A percentile compares a stretch with the other conserved stretches of the same genome.
Conservation (phyloP, 1,284 basidiomycete genomes). For the Lignosus rhinocerotis region DNA sequence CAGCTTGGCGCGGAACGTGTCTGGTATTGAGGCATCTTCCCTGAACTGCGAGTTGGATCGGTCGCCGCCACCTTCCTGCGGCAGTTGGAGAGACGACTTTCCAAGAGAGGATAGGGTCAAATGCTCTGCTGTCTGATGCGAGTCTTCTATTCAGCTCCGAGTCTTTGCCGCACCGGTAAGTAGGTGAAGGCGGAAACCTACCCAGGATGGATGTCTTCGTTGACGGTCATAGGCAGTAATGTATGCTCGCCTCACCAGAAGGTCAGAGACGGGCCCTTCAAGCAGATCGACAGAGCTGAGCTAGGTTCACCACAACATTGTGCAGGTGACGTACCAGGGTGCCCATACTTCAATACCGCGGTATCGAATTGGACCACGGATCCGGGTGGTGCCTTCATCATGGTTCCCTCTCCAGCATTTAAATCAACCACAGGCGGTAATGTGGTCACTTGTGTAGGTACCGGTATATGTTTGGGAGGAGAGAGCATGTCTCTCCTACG, state of each 20-base stretch:
- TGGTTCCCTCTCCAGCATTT: constrained; percentile 22
- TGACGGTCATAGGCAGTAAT: constrained; percentile 90
- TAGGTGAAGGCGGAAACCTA: constrained; percentile 35
- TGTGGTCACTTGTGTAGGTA: constrained; percentile 6
- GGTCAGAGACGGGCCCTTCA: constrained; percentile 81
- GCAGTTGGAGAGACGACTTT: constrained; percentile 42
- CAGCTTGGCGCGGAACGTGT: constrained; percentile 81
- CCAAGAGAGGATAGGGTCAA: constrained; percentile 78
- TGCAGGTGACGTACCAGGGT: constrained; percentile 57
- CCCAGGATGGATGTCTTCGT: constrained; percentile 92
- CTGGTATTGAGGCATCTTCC: constrained; percentile 83
- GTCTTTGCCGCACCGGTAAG: too few relatives aligned
- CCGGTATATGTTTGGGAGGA: constrained; percentile 2
- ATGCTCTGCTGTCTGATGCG: constrained; percentile 83
- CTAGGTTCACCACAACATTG: too few relatives aligned
- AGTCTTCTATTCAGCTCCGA: background rate
- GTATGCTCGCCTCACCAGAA: constrained; percentile 81
- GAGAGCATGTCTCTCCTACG: constrained; percentile 15
- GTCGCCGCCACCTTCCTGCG: constrained; percentile 53
- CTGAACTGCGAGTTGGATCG: constrained; percentile 80
- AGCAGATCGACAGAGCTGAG: background rate
- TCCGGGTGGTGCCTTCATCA: constrained; percentile 27
- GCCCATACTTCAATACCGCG: constrained; percentile 67
- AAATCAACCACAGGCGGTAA: constrained; percentile 28
- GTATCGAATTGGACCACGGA: constrained; percentile 24